These are phyloP conservation scores for Ogataea glucozyma DNA, from an alignment of 805 yeast genomes.

Conservation along the genomic window DNA sequence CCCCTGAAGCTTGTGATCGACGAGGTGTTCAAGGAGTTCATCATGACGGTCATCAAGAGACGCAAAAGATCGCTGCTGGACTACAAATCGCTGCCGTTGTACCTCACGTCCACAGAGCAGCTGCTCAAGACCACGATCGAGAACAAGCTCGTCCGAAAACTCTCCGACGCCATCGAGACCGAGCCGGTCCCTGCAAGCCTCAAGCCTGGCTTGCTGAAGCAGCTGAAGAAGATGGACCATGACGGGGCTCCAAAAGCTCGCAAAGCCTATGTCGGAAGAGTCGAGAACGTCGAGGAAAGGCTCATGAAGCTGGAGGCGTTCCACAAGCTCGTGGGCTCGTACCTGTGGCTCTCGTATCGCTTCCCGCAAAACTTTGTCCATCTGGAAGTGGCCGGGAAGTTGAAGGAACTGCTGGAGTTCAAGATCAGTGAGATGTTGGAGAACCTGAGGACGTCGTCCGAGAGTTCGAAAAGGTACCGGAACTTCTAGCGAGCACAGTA, in stretches of 20 bases:
- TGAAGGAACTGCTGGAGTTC: constrained; percentile 69
- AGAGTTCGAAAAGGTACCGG: too few relatives aligned
- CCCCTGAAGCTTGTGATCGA: constrained; percentile 32
- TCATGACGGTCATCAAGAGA: constrained; percentile 54
- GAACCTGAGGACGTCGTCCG: constrained; percentile 29
- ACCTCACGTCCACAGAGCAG: constrained; percentile 28
- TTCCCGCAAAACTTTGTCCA: constrained; percentile 83
- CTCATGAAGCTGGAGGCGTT: constrained; percentile 54
- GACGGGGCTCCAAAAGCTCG: constrained; percentile 19
- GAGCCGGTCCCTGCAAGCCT: constrained; percentile 32
- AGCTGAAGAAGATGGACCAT: constrained; percentile 16
- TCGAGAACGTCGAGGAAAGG: constrained; percentile 33
- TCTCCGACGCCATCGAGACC: constrained; percentile 20
- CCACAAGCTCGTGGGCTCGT: constrained; percentile 67
- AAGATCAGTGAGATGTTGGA: constrained; percentile 52
- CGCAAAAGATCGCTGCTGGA: constrained; percentile 58
- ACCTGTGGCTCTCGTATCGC: constrained; percentile 84
- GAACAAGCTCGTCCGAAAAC: constrained; percentile 15
- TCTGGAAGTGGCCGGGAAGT: constrained; percentile 66
- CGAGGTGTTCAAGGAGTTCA: constrained; percentile 48
- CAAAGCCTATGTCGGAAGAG: constrained; percentile 20
- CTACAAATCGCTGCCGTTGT: constrained; percentile 35
- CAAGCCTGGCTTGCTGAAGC: constrained; percentile 19
- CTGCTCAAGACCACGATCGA: constrained; percentile 6
- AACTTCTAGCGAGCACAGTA: too few relatives aligned